Base-by-base conservation (phyloP, 495 filamentous ascomycete genomes). In the Aspergillus conjunctus region DNA sequence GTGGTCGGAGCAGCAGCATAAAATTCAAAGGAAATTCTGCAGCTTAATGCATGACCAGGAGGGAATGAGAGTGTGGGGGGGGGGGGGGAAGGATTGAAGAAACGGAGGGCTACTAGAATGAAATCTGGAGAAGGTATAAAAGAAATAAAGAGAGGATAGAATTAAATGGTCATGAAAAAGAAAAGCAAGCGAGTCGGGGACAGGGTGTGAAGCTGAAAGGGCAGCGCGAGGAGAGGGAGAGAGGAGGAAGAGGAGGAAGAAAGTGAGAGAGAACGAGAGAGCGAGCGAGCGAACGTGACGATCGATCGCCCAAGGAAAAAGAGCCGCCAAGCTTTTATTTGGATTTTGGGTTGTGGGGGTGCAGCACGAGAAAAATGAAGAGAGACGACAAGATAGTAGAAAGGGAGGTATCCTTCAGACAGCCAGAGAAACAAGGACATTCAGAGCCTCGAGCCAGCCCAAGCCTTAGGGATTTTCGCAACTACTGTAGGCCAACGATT, bases 311-410 rank as follows among this genome's bases (percentile, higher is more conserved):
- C 52, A 53, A 30, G 55, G 39, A 51, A 50, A 52, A 52, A 52
- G 53, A 48, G 51, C 43, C 58, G 66, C 66, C 66, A 68, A 68
- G 66, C 66, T 64, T 61, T 64, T 34, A 17, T 60, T 61, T 58
- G 22, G 51, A 20, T 56, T 50, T 58, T 59, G 50, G 63, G 63
- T 17, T 48, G 44, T 48, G 44, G 44, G 44, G 44, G 44, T 48
- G 6, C 37, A 41, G 11, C 4, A 9, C 11, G 9, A 41, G 37
- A 7, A 41, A n/a, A 9, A 41, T 9, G 15, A 41, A 8, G 11
- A 11, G 15, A n/a, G 37, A 11, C 15, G 37, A 4, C 37, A 41
- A 41, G 4, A n/a, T 11, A 41, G 4, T 14, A 41, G 3, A 41
- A 41, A 41, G 15, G 15, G 15, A 9, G 9, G 15, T 11, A n/a